Conservation (phyloP, 2,329 filamentous ascomycete species). For the Arthrobotrys sinensis region DNA sequence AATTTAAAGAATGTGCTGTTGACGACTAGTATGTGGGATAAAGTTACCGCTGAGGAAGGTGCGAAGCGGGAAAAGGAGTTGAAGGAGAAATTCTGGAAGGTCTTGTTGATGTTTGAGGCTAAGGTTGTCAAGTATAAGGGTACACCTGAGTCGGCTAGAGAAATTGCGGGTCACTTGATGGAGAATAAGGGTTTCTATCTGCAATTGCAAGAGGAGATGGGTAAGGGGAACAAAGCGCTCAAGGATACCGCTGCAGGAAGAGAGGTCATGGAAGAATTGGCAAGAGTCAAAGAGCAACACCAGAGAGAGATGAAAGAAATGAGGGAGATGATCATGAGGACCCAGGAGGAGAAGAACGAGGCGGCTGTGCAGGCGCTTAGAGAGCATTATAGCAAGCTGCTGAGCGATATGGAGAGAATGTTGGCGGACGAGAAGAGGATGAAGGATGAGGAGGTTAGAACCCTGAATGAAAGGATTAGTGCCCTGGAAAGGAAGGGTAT, state of each 20-base stretch:
- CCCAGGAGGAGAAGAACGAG: constrained; percentile 57
- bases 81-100: constrained; percentile 63
- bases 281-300: constrained; percentile 78
- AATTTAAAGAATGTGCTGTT: constrained; percentile 68
- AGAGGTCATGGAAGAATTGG: constrained; percentile 83
- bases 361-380: constrained; percentile 38
- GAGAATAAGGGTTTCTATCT: constrained; percentile 94
- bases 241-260: constrained; percentile 75
- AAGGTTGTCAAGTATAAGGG: constrained; percentile 61
- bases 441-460: constrained; percentile 46
- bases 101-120: constrained; percentile 61
- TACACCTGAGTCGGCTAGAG: constrained; percentile 54
- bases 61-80: constrained; percentile 56
- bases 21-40: constrained; percentile 69
- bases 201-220: constrained; percentile 88
- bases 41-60: constrained; percentile 63
- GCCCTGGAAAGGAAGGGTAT: constrained; percentile 30
- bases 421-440: constrained; percentile 47
- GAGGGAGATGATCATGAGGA: constrained; percentile 72
- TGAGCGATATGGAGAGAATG: constrained; percentile 41
- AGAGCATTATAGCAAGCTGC: constrained; percentile 41
- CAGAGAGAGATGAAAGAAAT: constrained; percentile 82
- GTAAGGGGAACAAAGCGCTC: constrained; percentile 82
- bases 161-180: constrained; percentile 48
- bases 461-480: constrained; percentile 43